These are phyloP conservation scores for Starmerella stellata DNA, from an alignment of 805 yeast genomes.

Conservation along the genomic window DNA sequence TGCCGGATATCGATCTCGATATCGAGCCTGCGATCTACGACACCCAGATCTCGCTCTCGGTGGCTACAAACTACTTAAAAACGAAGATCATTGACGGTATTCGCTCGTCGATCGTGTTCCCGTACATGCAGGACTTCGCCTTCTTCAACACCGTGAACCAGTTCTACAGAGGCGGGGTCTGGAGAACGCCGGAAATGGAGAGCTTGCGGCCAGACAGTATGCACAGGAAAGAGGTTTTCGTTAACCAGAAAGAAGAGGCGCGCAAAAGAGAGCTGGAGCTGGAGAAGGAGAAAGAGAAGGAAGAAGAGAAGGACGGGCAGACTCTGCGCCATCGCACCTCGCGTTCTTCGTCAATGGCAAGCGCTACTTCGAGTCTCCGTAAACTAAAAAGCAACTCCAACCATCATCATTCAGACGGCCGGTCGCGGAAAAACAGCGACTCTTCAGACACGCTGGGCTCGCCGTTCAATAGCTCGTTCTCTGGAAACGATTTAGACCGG, in stretches of 20 bases:
- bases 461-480: background rate
- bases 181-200: slow-evolving; percentile 34
- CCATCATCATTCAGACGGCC: too few species aligned
- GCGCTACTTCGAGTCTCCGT: background rate
- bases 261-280: background rate
- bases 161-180: slow-evolving; percentile 78
- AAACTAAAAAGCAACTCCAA: background rate
- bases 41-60: slow-evolving; percentile 54
- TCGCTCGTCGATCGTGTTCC: slow-evolving; percentile 61
- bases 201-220: background rate
- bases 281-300: background rate
- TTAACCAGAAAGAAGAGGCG: background rate
- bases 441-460: background rate
- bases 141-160: slow-evolving; percentile 50
- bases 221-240: background rate
- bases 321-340: too few species aligned
- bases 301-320: background rate
- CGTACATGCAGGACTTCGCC: slow-evolving; percentile 74
- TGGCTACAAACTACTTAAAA: slow-evolving; percentile 65
- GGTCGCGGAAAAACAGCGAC: background rate
- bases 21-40: slow-evolving; percentile 88
- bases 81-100: slow-evolving; percentile 63
- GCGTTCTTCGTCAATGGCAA: too few species aligned
- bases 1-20: slow-evolving; percentile 56
- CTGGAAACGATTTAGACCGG: background rate